Evolutionary conservation across 2,329 filamentous ascomycete genomes (phyloP).

Genomic region (Ascocoryne sarcoides): DNA sequence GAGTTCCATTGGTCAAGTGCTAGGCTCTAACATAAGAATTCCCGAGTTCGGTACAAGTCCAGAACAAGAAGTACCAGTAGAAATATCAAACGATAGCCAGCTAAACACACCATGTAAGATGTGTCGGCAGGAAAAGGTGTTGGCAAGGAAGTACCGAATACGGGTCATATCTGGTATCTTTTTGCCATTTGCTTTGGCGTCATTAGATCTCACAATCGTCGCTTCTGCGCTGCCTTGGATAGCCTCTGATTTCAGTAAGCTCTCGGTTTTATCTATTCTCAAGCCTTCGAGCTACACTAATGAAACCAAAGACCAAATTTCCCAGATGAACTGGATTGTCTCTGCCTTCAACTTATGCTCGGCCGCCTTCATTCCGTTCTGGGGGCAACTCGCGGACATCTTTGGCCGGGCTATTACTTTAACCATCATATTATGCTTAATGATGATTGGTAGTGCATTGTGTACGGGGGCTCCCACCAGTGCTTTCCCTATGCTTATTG

Average conservation of each 20-base stretch:
- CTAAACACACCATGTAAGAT: slow-evolving; percentile 7
- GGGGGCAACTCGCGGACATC: slow-evolving; percentile 55
- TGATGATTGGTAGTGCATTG: slow-evolving; percentile 51
- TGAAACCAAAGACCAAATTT: slow-evolving; percentile 43
- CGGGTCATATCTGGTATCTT: slow-evolving; percentile 51
- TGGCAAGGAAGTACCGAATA: slow-evolving; percentile 40
- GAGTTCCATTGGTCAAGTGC: too few species aligned
- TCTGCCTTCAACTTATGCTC: slow-evolving; percentile 60
- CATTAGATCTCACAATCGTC: slow-evolving; percentile 56
- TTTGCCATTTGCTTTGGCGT: slow-evolving; percentile 52
- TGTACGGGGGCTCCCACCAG: slow-evolving; percentile 48
- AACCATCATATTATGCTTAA: slow-evolving; percentile 46
- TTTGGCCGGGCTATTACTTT: slow-evolving; percentile 54
- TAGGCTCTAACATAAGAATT: too few species aligned
- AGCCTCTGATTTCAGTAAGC: slow-evolving; percentile 52
- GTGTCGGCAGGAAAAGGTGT: slow-evolving; percentile 26
- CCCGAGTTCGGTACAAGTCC: too few species aligned
- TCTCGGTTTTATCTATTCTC: neutral
- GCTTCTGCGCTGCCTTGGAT: slow-evolving; percentile 53
- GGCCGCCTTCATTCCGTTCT: slow-evolving; percentile 58
- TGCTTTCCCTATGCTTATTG: slow-evolving; percentile 49
- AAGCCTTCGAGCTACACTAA: too few species aligned
- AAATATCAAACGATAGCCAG: too few species aligned
- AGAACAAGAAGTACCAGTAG: too few species aligned
- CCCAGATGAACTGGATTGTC: slow-evolving; percentile 60